Base-by-base conservation (phyloP, 768 basidiomycete species). In the Rhodosporidiobolus odoratus region DNA sequence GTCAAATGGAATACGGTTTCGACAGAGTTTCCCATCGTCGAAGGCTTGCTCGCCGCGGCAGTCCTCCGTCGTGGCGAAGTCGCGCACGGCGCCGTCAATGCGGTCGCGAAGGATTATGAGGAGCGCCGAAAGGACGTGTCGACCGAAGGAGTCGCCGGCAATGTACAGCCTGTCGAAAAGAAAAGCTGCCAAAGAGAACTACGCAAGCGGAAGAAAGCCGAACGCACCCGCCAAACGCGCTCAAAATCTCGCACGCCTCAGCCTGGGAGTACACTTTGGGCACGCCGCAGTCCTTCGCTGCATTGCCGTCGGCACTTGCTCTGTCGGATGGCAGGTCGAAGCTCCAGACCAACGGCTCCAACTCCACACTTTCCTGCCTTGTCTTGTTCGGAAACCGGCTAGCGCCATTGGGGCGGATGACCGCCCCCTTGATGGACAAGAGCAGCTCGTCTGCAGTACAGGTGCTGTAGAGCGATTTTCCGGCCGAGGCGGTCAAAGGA, bases 21-120 rank as follows among this genome's bases (percentile, higher is more conserved):
- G n/a, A n/a, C n/a, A n/a, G n/a, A n/a, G n/a, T n/a, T n/a, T n/a
- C n/a, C n/a, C n/a, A n/a, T n/a, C n/a, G n/a, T n/a, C n/a, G n/a
- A n/a, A n/a, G n/a, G n/a, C n/a, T n/a, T n/a, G n/a, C n/a, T n/a
- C n/a, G n/a, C n/a, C n/a, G n/a, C n/a, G n/a, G n/a, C n/a, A n/a
- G n/a, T 47, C 25, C 45, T 47, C 16, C 25, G 15, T 25, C 45
- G 15, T 47, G 16, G 45, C 15, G 45, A 47, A 53, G 30, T 53
- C 52, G 27, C 4, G 12, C 27, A 32, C 30, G 13, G 27, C 52
- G 52, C 52, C 52, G 52, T 53, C 52, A 30, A 53, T 8, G 4
- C 52, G 52, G 9, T 30, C 52, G 52, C 27, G 52, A 53, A 60
- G 32, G 59, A 60, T 16, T 10, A 60, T 60, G 43, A 47, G 59